These are phyloP conservation scores for Mycosphaerelloides madeirae DNA, from an alignment of 2,329 filamentous ascomycete species.

Conservation along the genomic window DNA sequence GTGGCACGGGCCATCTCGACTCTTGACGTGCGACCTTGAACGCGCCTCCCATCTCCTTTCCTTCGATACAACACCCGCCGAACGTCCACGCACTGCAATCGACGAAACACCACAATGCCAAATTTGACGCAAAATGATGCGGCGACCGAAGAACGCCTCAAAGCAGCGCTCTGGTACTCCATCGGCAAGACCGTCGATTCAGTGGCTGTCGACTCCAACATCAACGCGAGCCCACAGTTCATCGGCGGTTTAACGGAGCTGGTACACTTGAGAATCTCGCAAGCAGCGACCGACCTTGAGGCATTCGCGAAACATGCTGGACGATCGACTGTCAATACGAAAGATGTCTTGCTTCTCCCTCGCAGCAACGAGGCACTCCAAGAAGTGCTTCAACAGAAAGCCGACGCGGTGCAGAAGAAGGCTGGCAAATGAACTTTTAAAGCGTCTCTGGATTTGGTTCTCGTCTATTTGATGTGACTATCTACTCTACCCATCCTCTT, in stretches of 20 bases:
- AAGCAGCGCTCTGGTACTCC: conserved; percentile 77
- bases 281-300: conserved; percentile 53
- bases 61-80: neutral
- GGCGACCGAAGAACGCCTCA: conserved; percentile 59
- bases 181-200: conserved; percentile 87
- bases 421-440: neutral
- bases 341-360: conserved; percentile 83
- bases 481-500: conserved; percentile 1
- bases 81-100: neutral
- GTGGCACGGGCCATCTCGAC: neutral
- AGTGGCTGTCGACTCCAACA: conserved; percentile 65
- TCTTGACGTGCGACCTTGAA: neutral
- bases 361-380: conserved; percentile 82
- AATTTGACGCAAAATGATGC: conserved; percentile 10
- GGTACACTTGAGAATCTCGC: conserved; percentile 71
- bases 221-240: conserved; percentile 66
- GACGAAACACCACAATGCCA: conserved; percentile 2
- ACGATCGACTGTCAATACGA: conserved; percentile 70
- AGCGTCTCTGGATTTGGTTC: neutral
- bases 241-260: conserved; percentile 68
- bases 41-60: neutral
- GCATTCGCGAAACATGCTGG: conserved; percentile 71
- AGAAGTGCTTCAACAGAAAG: conserved; percentile 64
- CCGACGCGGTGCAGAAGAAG: conserved; percentile 47
- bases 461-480: neutral